Evolutionary conservation across 257 asterid species (phyloP).

Genomic region (Nicotiana knightiana): DNA sequence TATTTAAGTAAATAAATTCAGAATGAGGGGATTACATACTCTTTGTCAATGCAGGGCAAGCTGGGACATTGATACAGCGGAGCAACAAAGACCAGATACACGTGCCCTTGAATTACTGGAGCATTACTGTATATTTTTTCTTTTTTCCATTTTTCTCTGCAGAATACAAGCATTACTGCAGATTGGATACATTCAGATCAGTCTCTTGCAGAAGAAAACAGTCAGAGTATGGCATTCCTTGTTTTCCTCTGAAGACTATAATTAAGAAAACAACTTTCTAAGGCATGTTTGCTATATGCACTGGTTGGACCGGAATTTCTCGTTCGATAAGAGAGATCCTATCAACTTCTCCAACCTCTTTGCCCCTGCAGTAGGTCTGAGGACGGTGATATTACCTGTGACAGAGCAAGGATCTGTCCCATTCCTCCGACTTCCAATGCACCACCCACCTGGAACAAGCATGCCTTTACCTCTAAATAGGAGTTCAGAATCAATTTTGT

Average conservation of each 20-base stretch:
- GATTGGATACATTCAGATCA: not conserved
- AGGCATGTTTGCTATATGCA: conserved; percentile 44
- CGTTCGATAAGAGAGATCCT: conserved; percentile 45
- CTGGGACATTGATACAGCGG: not conserved
- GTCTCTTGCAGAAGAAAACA: not conserved
- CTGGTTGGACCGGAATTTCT: conserved; percentile 67
- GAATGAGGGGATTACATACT: not conserved
- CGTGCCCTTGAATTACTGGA: not conserved
- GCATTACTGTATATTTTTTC: not conserved
- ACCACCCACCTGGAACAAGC: conserved; percentile 96
- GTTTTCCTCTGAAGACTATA: conserved; percentile 12
- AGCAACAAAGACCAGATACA: conserved; percentile 3
- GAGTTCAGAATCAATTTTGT: conserved; percentile 65
- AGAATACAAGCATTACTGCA: conserved; percentile 2
- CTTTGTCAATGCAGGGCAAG: not conserved
- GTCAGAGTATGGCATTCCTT: not conserved
- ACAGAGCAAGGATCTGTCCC: conserved; percentile 79
- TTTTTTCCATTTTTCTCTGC: not conserved
- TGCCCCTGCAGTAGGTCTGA: conserved; percentile 74
- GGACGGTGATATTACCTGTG: conserved; percentile 55
- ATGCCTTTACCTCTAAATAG: conserved; percentile 51
- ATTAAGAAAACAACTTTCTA: conserved; percentile 6
- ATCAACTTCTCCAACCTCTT: conserved; percentile 71
- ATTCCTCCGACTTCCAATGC: conserved; percentile 51
- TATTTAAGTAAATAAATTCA: not conserved